Conservation (phyloP, 441 rosid genomes). For the Omphalea diandra region DNA sequence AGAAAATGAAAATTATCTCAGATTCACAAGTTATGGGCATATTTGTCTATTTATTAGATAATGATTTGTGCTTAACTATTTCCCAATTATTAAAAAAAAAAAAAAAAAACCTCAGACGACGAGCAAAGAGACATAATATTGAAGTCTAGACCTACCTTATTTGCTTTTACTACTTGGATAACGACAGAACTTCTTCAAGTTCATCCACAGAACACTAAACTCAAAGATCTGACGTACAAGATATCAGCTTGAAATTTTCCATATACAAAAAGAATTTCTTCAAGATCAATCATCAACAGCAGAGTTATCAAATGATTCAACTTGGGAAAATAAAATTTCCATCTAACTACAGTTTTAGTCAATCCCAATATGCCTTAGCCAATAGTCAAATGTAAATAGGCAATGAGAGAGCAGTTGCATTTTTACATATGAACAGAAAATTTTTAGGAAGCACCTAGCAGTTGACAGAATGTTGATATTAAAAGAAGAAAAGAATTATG, state of each 20-base stretch:
- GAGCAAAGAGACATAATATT: not conserved
- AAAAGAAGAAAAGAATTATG: conserved; percentile 31
- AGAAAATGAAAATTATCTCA: no score
- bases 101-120: not conserved
- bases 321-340: conserved; percentile 16
- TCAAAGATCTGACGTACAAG: not conserved
- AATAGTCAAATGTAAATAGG: conserved; percentile 19
- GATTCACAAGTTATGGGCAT: no score
- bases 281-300: not conserved
- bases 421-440: conserved; percentile 29
- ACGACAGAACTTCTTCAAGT: not conserved
- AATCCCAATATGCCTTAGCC: conserved; percentile 19
- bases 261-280: not conserved
- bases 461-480: not conserved
- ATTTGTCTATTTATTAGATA: no score
- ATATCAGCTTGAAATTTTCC: not conserved
- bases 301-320: not conserved
- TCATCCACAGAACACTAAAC: not conserved
- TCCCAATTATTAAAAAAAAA: no score
- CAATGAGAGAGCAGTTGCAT: conserved; percentile 12
- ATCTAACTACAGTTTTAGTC: conserved; percentile 14
- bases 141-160: not conserved
- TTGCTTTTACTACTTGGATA: no score
- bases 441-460: conserved; percentile 18
- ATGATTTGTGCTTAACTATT: not conserved